Evolutionary conservation across 176 grass and related monocot genomes (phyloP).

Genomic region (Paspalum notatum): DNA sequence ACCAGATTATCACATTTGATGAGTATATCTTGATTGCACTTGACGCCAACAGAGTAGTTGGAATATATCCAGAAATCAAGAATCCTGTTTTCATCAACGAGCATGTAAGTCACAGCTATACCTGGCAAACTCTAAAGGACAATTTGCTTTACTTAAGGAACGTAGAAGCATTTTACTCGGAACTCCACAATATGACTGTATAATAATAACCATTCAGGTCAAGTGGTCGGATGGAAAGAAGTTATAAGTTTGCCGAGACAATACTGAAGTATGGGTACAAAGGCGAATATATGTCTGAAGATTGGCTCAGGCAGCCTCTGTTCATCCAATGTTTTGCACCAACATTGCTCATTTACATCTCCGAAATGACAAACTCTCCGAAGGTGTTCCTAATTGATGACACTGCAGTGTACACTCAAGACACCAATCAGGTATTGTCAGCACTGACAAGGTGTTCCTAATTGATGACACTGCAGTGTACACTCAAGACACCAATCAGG

Average conservation of each 20-base stretch:
- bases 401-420: constrained; percentile 58
- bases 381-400: constrained; percentile 67
- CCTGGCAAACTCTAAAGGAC: not conserved
- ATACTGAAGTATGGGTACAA: constrained; percentile 72
- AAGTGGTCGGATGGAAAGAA: constrained; percentile 71
- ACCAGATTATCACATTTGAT: constrained; percentile 76
- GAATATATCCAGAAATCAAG: constrained; percentile 86
- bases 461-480: constrained; percentile 51
- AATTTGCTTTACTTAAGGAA: not conserved
- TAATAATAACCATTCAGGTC: constrained; percentile 50
- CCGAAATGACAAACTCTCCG: constrained; percentile 62
- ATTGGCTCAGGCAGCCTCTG: constrained; percentile 63
- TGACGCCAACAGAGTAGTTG: constrained; percentile 64
- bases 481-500: constrained; percentile 84
- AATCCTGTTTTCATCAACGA: constrained; percentile 74
- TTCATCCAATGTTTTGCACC: constrained; percentile 78
- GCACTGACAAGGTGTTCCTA: constrained; percentile 51
- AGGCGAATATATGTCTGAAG: constrained; percentile 65
- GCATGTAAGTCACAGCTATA: constrained; percentile 47
- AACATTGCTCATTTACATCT: constrained; percentile 74
- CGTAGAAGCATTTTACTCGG: not conserved
- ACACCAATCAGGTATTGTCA: constrained; percentile 67
- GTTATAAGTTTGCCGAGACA: constrained; percentile 58
- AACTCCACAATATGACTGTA: constrained; percentile 8
- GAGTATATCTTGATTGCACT: constrained; percentile 71